Evolutionary conservation across 768 basidiomycete species (phyloP), one percentile per base, ranked within the genome.

Genomic region (Xerocomellus dryophilus): DNA sequence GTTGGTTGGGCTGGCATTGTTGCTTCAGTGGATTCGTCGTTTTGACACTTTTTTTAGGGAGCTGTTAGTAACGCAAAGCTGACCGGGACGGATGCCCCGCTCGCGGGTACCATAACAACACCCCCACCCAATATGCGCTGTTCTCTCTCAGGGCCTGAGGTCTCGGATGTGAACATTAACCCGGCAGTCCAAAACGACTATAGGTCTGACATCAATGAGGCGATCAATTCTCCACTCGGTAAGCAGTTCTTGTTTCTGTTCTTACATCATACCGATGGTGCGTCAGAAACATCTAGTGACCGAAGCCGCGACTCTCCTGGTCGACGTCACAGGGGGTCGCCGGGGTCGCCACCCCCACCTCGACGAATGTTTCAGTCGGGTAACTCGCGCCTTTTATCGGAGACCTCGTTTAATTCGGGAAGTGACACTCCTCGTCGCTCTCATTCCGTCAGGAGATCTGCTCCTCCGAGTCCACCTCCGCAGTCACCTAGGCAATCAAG

Each of bases 171-270:
- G 21, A 17, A 51, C 21, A 9, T 17, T 4, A 42, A 47, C 10
- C 36, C 43, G 7, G 21, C n/a, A 8, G 35, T 1, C 29, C 27
- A 5, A 32, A 34, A 40, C 18, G 29, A 45, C 2, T 23, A 45
- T 49, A 5, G 7, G 23, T 8, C 39, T 9, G 34, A 47, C 3
- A 32, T 47, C 17, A 21, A 27, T 23, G 53, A 49, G 11, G 36
- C 42, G 9, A 50, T 50, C 12, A 47, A 17, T 11, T 43, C 53
- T 3, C 56, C 43, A 29, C 45, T 39, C 9, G 34, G 63, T 56
- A 35, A 29, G 60, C n/a, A 15, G 11, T 20, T 9, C 15, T 25
- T 29, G 4, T 18, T 25, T 35, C 31, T 5, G 27, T n/a, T 50
- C 23, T 17, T 39, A 25, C 25, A 3, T 12, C 8, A 20, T 47